A percentile compares a stretch with the other conserved stretches of the same genome.
These are phyloP conservation scores for Plasmopara muralis DNA, from an alignment of 352 stramenopile genomes.

Conservation along the genomic window DNA sequence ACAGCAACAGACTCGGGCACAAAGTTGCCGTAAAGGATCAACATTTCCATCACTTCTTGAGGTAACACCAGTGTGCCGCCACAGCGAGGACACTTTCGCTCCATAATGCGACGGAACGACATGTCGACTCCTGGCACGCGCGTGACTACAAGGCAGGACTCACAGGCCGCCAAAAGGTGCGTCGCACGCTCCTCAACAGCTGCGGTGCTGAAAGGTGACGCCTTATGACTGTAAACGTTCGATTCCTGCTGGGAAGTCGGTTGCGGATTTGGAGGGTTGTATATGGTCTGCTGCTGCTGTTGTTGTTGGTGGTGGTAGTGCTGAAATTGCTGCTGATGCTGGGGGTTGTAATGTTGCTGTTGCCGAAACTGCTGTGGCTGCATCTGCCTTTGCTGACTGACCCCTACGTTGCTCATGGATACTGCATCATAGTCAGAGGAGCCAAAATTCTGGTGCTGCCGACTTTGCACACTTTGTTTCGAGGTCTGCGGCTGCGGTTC, in stretches of 20 bases:
- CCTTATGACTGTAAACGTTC: conserved; percentile 21
- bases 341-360: conserved; percentile 9
- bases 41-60: conserved; percentile 81
- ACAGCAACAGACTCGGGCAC: conserved; percentile 60
- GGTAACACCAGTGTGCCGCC: conserved; percentile 49
- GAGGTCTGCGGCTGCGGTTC: conserved; percentile 9
- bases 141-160: conserved; percentile 66
- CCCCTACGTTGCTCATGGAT: conserved; percentile 7
- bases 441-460: conserved; percentile 10
- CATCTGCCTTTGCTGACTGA: conserved; percentile 19
- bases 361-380: conserved; percentile 16
- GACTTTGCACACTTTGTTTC: background rate
- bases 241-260: conserved; percentile 22
- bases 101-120: conserved; percentile 74
- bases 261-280: conserved; percentile 12
- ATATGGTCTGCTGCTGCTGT: conserved; percentile 6
- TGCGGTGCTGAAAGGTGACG: conserved; percentile 15
- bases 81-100: conserved; percentile 71
- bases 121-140: conserved; percentile 68
- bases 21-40: conserved; percentile 83
- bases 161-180: conserved; percentile 60
- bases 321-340: background rate
- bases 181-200: conserved; percentile 40
- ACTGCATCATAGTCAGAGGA: conserved; percentile 14
- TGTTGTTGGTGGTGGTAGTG: background rate